Base-by-base conservation (phyloP, 331 rosid species). In the Phaseolus coccineus region DNA sequence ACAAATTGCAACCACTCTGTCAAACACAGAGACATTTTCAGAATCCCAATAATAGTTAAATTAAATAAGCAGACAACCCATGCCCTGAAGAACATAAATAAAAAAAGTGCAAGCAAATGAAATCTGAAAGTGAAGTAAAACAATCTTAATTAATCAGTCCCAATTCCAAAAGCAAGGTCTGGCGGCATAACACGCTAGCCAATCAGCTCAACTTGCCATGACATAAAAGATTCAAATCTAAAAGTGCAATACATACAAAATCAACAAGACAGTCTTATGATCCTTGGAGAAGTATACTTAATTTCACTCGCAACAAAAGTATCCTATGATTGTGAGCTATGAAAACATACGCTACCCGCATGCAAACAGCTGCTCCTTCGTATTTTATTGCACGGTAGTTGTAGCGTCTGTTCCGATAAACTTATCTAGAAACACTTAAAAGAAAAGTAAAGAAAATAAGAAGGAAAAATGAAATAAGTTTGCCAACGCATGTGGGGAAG, bases 1-100 rank as follows among this genome's bases (percentile, higher is more conserved):
- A 77, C 33, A 44, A 86, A 78, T 79, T 69, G 39, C 30, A 24
- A 77, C 74, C 72, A 84, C 74, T 79, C 47, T 71, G 56, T 68
- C 40, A 47, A 72, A 56, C 56, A 63, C 48, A 79, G 0, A 27
- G 46, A 55, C 25, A 2, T 40, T 68, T 67, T 55, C 12, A n/a
- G 47, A 73, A 71, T 66, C 40, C 71, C 56, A 80, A 52, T 27
- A 77, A 59, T 27, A 53, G n/a, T 40, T 8, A 33, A 52, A 51
- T 73, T 70, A 69, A 53, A 55, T 57, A 31, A 83, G 39, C 48
- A 58, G 28, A 71, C 5, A 47, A 73, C 25, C 48, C 55, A 2
- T 35, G 69, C 46, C 70, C 42, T 35, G 14, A 50, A 82, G 11
- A 79, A 71, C 77, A 62, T 63, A 37, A 58, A 51, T 0, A 6